phyloP scores from a whole-genome alignment of 306 rosid species.

The Cucurbita ficifolia region DNA sequence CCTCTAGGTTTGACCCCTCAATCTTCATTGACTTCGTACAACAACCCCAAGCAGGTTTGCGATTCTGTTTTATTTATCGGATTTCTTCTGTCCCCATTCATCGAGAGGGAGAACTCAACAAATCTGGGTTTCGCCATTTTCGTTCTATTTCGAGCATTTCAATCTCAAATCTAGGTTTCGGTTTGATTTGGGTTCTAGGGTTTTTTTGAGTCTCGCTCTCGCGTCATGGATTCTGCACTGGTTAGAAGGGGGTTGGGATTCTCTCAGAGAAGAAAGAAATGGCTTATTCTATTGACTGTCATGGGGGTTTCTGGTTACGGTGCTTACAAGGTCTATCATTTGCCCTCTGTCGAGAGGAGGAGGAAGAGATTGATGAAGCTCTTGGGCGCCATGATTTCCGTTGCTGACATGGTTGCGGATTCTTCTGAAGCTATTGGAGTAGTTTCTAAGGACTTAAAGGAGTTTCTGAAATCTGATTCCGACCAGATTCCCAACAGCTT shows the following conservation, averaged over 20 bases:
- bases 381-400: slow-evolving; percentile 41
- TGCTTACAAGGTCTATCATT: slow-evolving; percentile 43
- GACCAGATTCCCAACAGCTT: slow-evolving; percentile 67
- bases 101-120: not conserved
- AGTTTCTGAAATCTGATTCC: slow-evolving; percentile 48
- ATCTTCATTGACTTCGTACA: not conserved
- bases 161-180: slow-evolving; percentile 4
- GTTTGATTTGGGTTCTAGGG: slow-evolving; percentile 4
- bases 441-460: slow-evolving; percentile 50
- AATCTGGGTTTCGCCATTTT: not conserved
- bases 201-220: not conserved
- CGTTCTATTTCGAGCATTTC: too few relatives aligned
- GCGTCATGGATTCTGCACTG: slow-evolving; percentile 42
- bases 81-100: not conserved
- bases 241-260: slow-evolving; percentile 28
- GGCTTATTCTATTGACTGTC: slow-evolving; percentile 39
- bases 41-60: not conserved
- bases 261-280: slow-evolving; percentile 26
- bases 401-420: slow-evolving; percentile 43
- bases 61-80: not conserved
- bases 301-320: slow-evolving; percentile 65
- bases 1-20: not conserved
- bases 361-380: slow-evolving; percentile 36
- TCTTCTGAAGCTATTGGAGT: slow-evolving; percentile 46
- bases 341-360: slow-evolving; percentile 41